Evolutionary conservation across 768 basidiomycete species (phyloP).

Genomic region (Pleurotus salmoneostramineus): DNA sequence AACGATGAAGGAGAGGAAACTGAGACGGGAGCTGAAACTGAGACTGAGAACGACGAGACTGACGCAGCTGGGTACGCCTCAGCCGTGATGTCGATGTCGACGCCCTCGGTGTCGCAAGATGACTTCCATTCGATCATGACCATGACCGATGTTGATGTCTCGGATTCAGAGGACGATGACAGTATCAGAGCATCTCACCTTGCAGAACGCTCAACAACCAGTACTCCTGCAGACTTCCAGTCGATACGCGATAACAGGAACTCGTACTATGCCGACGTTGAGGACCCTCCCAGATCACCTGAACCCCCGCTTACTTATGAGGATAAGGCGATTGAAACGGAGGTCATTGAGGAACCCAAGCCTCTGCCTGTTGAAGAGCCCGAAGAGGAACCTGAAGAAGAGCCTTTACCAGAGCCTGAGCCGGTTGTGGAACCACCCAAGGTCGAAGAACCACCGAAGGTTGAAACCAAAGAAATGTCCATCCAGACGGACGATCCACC

Average conservation of each 20-base stretch:
- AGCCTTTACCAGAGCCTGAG: constrained; percentile 16
- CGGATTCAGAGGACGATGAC: constrained; percentile 56
- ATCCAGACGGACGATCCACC: constrained; percentile 72
- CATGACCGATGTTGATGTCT: constrained; percentile 65
- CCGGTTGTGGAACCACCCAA: constrained; percentile 22
- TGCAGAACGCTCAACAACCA: constrained; percentile 11
- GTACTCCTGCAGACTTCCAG: constrained; percentile 9
- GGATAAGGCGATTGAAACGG: constrained; percentile 19
- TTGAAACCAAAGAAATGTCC: constrained; percentile 69
- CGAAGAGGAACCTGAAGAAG: constrained; percentile 9
- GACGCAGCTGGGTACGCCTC: constrained; percentile 80
- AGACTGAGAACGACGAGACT: constrained; percentile 61
- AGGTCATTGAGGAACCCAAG: constrained; percentile 4
- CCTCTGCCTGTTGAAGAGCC: constrained; percentile 17
- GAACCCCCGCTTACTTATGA: constrained; percentile 44
- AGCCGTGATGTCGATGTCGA: constrained; percentile 64
- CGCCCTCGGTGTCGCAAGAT: constrained; percentile 59
- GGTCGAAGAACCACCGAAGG: constrained; percentile 42
- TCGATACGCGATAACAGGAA: constrained; percentile 23
- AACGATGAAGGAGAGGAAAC: constrained; percentile 60
- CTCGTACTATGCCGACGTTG: constrained; percentile 20
- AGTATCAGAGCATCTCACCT: constrained; percentile 70
- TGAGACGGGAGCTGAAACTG: constrained; percentile 66
- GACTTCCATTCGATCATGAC: constrained; percentile 79
- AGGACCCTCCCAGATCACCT: constrained; percentile 29